Evolutionary conservation across 306 rosid genomes (phyloP).

Genomic region (Sphenostylis stenocarpa): DNA sequence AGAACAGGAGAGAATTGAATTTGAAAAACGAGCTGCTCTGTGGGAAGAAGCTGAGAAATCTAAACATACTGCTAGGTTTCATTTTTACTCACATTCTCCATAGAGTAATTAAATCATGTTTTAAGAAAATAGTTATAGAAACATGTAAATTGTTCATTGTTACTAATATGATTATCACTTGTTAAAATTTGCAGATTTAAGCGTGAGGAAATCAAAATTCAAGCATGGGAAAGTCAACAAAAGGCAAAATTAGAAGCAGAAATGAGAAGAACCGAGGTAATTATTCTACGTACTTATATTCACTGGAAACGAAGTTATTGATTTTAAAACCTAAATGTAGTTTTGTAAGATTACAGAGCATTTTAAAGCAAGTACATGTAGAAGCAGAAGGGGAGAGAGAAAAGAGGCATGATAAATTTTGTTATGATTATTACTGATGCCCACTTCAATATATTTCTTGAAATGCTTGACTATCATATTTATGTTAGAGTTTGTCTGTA

Average conservation of each 20-base stretch:
- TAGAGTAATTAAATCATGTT: not conserved
- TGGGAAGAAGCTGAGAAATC: constrained; percentile 96
- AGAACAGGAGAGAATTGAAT: constrained; percentile 63
- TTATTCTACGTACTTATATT: not conserved
- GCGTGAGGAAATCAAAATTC: constrained; percentile 92
- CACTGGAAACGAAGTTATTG: not conserved
- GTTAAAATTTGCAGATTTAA: constrained; percentile 56
- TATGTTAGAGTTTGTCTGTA: not conserved
- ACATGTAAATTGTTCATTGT: not conserved
- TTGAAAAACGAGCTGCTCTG: constrained; percentile 71
- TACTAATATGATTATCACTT: constrained; percentile 18
- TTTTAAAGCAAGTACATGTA: not conserved
- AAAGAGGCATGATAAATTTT: not conserved
- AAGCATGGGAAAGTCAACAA: constrained; percentile 94
- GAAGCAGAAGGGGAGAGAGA: not conserved
- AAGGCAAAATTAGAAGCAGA: constrained; percentile 83
- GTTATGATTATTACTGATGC: not conserved
- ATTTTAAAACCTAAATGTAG: not conserved
- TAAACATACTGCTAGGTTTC: constrained; percentile 85
- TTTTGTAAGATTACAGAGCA: constrained; percentile 15
- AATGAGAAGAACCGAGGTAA: constrained; percentile 87
- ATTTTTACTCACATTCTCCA: constrained; percentile 20
- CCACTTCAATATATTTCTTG: not conserved
- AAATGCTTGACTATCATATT: not conserved
- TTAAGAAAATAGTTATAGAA: not conserved